Evolutionary conservation across 2,329 filamentous ascomycete species (phyloP).

Genomic region (Penicillium sp.): DNA sequence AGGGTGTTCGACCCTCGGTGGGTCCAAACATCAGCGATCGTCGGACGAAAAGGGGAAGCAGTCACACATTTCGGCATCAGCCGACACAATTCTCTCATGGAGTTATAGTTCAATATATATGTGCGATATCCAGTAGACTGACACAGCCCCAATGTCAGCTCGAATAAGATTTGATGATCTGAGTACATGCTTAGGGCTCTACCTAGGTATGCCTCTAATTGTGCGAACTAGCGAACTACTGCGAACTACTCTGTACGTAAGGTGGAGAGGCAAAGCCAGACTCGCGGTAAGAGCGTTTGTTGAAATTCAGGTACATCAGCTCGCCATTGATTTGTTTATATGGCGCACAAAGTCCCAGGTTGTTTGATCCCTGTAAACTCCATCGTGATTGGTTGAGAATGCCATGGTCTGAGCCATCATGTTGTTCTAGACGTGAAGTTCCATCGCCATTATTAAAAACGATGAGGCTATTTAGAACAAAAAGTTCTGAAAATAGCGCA

Average conservation of each 20-base stretch:
- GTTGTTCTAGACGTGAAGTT: neutral
- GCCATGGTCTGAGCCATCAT: neutral
- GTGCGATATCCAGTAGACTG: neutral
- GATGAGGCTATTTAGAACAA: neutral
- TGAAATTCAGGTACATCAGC: neutral
- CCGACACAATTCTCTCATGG: too few relatives aligned
- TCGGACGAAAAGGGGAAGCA: neutral
- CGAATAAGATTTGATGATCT: neutral
- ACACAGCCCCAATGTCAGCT: neutral
- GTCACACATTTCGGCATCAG: neutral
- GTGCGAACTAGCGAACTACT: neutral
- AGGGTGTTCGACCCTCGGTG: neutral
- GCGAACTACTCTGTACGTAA: neutral
- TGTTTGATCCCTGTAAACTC: neutral
- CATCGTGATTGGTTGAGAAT: neutral
- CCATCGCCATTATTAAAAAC: neutral
- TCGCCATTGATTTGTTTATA: neutral
- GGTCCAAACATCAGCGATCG: neutral
- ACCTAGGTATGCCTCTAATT: neutral
- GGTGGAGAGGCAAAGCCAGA: neutral
- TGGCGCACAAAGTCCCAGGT: neutral
- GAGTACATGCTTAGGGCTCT: neutral
- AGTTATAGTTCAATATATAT: neutral
- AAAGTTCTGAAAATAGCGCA: neutral
- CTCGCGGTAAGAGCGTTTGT: neutral